Evolutionary conservation across 139 green algal species (phyloP), one percentile per base, ranked within the genome.

Genomic region (Desmodesmus armatus): DNA sequence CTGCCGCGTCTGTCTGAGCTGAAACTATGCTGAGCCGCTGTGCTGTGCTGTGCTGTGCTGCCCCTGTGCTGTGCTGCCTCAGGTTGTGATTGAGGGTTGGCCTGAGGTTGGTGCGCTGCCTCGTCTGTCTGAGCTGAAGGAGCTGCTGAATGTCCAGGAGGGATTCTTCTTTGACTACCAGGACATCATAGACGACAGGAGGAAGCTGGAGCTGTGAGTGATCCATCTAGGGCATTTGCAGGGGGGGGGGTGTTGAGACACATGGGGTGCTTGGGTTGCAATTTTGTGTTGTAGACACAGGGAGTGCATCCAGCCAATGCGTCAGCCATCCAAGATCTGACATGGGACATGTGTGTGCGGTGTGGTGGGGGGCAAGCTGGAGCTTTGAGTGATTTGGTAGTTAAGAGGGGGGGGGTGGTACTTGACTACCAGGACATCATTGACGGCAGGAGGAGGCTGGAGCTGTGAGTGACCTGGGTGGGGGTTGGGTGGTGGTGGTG

Each of bases 81-180:
- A n/a, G n/a, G 82, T 93, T 33, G 87, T 90, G 39, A 90, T 94
- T 63, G 90, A 94, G 80, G 90, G 90, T 21, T 93, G 90, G 90
- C 90, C 90, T 0, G 71, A 87, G 31, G 87, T 92, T 23, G 88
- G 88, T n/a, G 79, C 87, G 25, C 78, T 93, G 66, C 90, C 90
- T 25, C 85, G 83, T n/a, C 29, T 90, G 86, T 58, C 41, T 0
- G 90, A 93, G 58, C 87, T 93, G 15, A 82, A 88, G 78, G 90
- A 93, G 72, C 81, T 91, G 82, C 87, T 93, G 27, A 89, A 58
- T n/a, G 87, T 93, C 2, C 88, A 92, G 82, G 90, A 91, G 69
- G 90, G 90, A 2, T 89, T 91, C 66, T 85, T 85, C 40, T 93
- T 93, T 78, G 88, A 92, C 82, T 87, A 91, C 76, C 84, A 91